These are phyloP conservation scores for Opeltia flavorubescens DNA, from an alignment of 495 filamentous ascomycete genomes.

Conservation along the genomic window DNA sequence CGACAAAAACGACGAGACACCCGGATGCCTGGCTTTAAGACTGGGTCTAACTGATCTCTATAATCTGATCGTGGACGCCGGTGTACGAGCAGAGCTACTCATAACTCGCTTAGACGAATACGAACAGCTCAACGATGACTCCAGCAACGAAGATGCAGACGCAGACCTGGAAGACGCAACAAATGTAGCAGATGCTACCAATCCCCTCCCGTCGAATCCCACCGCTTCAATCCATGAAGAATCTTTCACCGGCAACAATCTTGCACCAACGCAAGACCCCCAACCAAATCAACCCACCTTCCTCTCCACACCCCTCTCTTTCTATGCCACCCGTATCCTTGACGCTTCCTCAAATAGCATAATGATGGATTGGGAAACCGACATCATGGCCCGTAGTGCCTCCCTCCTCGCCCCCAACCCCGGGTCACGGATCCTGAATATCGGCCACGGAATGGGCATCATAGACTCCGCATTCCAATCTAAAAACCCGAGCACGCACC, in stretches of 20 bases:
- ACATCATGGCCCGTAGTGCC: conserved; percentile 74
- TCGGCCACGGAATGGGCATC: conserved; percentile 95
- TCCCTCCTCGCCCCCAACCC: conserved; percentile 41
- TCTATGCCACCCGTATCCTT: conserved; percentile 58
- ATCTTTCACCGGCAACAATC: neutral
- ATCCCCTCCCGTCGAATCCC: neutral
- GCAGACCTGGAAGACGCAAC: conserved; percentile 13
- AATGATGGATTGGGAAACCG: conserved; percentile 95
- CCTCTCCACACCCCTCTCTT: conserved; percentile 62
- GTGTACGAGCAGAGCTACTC: conserved; percentile 79
- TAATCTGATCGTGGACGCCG: conserved; percentile 75
- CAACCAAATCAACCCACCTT: conserved; percentile 34
- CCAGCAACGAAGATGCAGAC: conserved; percentile 18
- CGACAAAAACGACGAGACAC: conserved; percentile 73
- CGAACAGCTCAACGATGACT: conserved; percentile 51
- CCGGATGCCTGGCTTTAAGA: conserved; percentile 70
- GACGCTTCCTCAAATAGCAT: conserved; percentile 76
- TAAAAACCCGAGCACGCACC: conserved; percentile 49
- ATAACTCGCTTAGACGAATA: conserved; percentile 66
- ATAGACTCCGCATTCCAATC: conserved; percentile 72
- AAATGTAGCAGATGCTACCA: neutral
- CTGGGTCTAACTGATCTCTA: conserved; percentile 64
- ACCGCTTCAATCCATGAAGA: neutral
- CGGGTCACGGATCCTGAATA: conserved; percentile 65
- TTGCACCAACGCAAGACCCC: conserved; percentile 4